These are phyloP conservation scores for Eimeria acervulina DNA, from an alignment of 169 alveolate genomes.

Conservation along the genomic window DNA sequence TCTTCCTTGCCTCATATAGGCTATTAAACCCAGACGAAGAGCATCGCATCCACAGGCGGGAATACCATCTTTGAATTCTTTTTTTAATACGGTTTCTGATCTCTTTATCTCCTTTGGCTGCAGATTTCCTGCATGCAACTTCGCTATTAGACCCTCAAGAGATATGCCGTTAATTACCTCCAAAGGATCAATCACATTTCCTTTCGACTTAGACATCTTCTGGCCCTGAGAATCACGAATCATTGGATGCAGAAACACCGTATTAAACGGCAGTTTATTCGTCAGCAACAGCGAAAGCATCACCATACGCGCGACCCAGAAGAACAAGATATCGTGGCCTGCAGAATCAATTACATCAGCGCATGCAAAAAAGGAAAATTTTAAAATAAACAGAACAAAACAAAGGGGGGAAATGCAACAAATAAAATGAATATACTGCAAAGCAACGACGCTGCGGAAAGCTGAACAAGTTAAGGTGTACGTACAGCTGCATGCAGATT, in stretches of 20 bases:
- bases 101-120: constrained; percentile 91
- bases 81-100: constrained; percentile 94
- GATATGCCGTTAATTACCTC: constrained; percentile 98
- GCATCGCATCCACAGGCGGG: constrained; percentile 99
- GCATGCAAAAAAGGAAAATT: too few relatives aligned
- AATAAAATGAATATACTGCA: neutral
- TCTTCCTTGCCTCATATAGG: constrained; percentile 96
- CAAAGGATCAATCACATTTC: constrained; percentile 99
- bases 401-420: neutral
- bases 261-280: constrained; percentile 97
- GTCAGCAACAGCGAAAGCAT: constrained; percentile 98
- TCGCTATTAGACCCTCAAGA: constrained; percentile 93
- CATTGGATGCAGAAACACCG: constrained; percentile 99
- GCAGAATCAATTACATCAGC: constrained; percentile 83
- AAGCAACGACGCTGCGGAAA: neutral
- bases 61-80: constrained; percentile 99
- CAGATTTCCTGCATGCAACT: constrained; percentile 95
- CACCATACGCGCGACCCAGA: constrained; percentile 99
- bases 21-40: constrained; percentile 97
- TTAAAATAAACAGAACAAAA: neutral
- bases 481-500: neutral
- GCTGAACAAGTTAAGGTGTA: neutral
- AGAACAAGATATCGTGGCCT: constrained; percentile 99
- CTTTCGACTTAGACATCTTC: constrained; percentile 98
- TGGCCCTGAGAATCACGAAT: constrained; percentile 99